Conservation (phyloP, 2,329 filamentous ascomycete genomes). For the Hypocrella siamensis region DNA sequence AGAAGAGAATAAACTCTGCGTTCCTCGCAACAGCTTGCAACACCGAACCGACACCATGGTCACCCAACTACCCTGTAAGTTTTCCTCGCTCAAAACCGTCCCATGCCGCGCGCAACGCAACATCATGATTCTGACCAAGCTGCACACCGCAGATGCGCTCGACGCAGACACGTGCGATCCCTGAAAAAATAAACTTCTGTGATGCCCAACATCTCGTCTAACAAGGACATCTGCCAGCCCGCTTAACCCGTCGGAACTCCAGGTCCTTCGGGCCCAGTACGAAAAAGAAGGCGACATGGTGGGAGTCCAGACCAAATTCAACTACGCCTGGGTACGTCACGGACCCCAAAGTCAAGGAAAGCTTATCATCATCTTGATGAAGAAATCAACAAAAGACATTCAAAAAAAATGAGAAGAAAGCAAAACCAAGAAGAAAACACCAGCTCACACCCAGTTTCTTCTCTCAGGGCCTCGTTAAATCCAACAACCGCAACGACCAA, state of each 20-base stretch:
- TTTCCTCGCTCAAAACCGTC: background rate
- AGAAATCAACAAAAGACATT: no score
- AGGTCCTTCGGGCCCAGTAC: slow-evolving; percentile 84
- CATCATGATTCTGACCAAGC: background rate
- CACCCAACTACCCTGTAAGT: slow-evolving; percentile 32
- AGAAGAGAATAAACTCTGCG: background rate
- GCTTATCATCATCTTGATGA: background rate
- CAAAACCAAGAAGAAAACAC: background rate
- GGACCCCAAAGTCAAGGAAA: slow-evolving; percentile 1
- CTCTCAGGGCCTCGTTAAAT: slow-evolving; percentile 81
- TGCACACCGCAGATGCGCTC: slow-evolving; percentile 56
- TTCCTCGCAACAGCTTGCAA: background rate
- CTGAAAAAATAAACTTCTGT: background rate
- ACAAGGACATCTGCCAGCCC: slow-evolving; percentile 38
- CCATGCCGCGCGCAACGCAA: no score
- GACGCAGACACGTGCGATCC: slow-evolving; percentile 75
- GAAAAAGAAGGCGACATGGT: slow-evolving; percentile 97
- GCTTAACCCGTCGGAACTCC: slow-evolving; percentile 79
- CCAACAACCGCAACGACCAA: slow-evolving; percentile 66
- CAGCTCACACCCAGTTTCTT: slow-evolving; percentile 1
- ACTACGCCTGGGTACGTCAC: slow-evolving; percentile 81
- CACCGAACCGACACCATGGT: slow-evolving; percentile 28
- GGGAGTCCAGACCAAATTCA: slow-evolving; percentile 96
- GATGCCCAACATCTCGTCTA: background rate
- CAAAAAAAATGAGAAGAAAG: no score